phyloP scores from a whole-genome alignment of 1,284 basidiomycete genomes.

The Hemileia vastatrix region DNA sequence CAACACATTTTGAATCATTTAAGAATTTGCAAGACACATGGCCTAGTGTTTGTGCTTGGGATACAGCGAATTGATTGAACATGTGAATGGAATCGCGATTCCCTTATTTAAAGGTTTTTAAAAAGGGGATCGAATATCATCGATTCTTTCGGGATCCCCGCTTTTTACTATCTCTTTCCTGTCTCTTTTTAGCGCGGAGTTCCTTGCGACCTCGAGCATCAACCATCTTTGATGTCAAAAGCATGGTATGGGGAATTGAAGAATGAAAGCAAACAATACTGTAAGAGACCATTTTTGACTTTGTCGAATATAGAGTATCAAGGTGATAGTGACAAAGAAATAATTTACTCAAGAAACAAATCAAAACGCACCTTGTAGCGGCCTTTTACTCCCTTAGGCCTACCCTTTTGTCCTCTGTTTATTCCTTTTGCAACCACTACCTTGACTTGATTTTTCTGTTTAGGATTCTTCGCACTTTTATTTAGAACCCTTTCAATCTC shows the following conservation, averaged over 20 bases:
- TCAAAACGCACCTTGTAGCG: constrained; percentile 39
- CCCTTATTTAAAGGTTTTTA: too few species aligned
- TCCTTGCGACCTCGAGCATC: constrained; percentile 49
- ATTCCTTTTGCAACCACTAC: constrained; percentile 85
- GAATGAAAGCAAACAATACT: too few species aligned
- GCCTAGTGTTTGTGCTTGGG: too few species aligned
- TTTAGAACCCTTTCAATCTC: constrained; percentile 86
- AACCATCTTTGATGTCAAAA: constrained; percentile 74
- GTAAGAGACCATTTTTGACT: too few species aligned
- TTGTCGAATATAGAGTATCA: too few species aligned
- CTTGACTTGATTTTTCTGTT: constrained; percentile 69
- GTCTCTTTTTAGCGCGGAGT: constrained; percentile 36
- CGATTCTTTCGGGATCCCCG: too few species aligned
- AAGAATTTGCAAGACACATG: too few species aligned
- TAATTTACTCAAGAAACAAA: background rate
- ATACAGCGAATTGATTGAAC: too few species aligned
- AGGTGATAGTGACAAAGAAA: background rate
- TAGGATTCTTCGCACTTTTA: constrained; percentile 51
- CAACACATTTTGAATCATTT: too few species aligned
- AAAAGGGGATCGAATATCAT: too few species aligned
- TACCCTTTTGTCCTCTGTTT: constrained; percentile 79
- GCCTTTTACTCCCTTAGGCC: constrained; percentile 90
- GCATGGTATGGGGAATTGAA: background rate
- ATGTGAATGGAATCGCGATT: too few species aligned
- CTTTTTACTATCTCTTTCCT: constrained; percentile 31